Percentiles rank a stretch among this genome's conserved stretches.
Evolutionary conservation across 805 yeast genomes (phyloP).

Genomic region (Candida anglica): DNA sequence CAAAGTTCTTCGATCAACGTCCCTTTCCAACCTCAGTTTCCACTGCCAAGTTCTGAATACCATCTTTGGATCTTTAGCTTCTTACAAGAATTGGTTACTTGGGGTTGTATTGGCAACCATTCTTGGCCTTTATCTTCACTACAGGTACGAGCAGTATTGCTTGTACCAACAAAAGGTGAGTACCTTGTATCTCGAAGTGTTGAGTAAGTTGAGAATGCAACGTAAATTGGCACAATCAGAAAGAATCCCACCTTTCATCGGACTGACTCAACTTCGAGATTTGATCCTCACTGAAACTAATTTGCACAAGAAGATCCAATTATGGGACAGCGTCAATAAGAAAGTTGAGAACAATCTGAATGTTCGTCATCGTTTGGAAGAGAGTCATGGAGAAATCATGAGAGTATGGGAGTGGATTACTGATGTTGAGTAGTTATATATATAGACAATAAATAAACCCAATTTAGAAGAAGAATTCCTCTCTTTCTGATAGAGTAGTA

Average conservation of each 20-base stretch:
- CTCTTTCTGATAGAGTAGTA: no score
- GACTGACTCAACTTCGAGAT: slow-evolving; percentile 71
- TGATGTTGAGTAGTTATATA: slow-evolving; percentile 10
- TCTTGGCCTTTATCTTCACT: slow-evolving; percentile 21
- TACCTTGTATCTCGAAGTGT: slow-evolving; percentile 43
- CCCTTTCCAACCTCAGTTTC: slow-evolving; percentile 58
- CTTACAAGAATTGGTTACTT: slow-evolving; percentile 18
- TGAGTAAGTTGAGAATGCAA: slow-evolving; percentile 48
- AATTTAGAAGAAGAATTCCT: no score
- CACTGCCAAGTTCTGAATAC: slow-evolving; percentile 55
- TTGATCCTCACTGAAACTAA: slow-evolving; percentile 45
- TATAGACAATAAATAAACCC: neutral
- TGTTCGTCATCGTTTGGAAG: slow-evolving; percentile 58
- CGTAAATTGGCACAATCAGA: slow-evolving; percentile 24
- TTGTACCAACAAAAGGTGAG: slow-evolving; percentile 39
- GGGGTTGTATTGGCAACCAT: slow-evolving; percentile 12
- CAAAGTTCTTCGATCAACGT: slow-evolving; percentile 69
- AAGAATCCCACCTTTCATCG: slow-evolving; percentile 44
- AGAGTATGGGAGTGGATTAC: slow-evolving; percentile 85
- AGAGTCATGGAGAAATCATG: slow-evolving; percentile 82
- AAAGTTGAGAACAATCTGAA: slow-evolving; percentile 64
- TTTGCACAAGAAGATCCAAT: slow-evolving; percentile 33
- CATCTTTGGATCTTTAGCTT: slow-evolving; percentile 32
- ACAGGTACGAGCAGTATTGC: slow-evolving; percentile 33
- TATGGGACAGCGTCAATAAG: slow-evolving; percentile 58